Evolutionary conservation across 768 basidiomycete species (phyloP).

Genomic region (Cystobasidium onofrii): DNA sequence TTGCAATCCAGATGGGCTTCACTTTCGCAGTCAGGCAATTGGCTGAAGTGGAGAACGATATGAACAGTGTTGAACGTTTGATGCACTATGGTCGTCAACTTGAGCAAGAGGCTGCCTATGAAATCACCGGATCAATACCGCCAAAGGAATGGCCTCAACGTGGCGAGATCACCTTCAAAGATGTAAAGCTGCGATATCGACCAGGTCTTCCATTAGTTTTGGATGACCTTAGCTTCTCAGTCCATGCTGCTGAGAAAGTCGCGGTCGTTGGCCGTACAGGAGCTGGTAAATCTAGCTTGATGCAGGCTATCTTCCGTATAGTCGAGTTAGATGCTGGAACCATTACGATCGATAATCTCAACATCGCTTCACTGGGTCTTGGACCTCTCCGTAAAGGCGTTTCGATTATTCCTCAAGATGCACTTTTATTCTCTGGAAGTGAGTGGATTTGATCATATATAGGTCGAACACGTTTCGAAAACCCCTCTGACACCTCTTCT

Average conservation of each 20-base stretch:
- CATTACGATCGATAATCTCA: conserved; percentile 71
- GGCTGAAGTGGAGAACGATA: conserved; percentile 79
- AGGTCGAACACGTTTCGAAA: neutral
- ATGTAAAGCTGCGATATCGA: conserved; percentile 72
- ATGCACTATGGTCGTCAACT: conserved; percentile 69
- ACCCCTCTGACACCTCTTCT: conserved; percentile 30
- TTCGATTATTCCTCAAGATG: conserved; percentile 43
- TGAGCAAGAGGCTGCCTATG: conserved; percentile 71
- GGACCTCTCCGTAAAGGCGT: conserved; percentile 43
- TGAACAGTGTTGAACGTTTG: conserved; percentile 64
- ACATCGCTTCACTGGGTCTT: conserved; percentile 72
- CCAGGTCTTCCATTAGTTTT: conserved; percentile 80
- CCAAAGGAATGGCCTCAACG: conserved; percentile 62
- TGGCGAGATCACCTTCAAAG: conserved; percentile 64
- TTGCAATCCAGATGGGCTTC: conserved; percentile 52
- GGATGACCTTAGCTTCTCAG: conserved; percentile 65
- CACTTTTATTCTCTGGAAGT: conserved; percentile 61
- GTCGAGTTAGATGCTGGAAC: conserved; percentile 69
- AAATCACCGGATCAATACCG: conserved; percentile 57
- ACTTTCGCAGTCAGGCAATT: conserved; percentile 48
- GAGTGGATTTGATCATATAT: neutral
- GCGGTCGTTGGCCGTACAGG: conserved; percentile 73
- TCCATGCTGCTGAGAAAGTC: conserved; percentile 75
- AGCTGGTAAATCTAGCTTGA: conserved; percentile 39
- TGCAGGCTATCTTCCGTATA: conserved; percentile 45